Evolutionary conservation across 192 early-diverging fungal genomes (phyloP).

Genomic region (Coemansia sp.): DNA sequence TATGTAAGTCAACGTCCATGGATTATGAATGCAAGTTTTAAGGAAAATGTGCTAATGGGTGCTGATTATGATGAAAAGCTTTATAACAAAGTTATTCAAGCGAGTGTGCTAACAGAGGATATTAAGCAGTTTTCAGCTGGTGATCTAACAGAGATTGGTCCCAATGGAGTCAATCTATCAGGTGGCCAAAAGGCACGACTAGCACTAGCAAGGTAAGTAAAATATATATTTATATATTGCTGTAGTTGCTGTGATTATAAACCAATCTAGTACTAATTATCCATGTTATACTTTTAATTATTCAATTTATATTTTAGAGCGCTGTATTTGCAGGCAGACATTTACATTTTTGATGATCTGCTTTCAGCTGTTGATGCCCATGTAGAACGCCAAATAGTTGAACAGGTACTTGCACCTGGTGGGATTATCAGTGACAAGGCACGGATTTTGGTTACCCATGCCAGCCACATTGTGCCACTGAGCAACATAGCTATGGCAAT

Average conservation of each 20-base stretch:
- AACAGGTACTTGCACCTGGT: too few species aligned
- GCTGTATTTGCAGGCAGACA: too few species aligned
- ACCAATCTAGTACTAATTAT: too few species aligned
- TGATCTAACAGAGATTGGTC: slow-evolving; percentile 59
- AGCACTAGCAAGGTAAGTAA: slow-evolving; percentile 54
- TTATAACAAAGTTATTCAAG: not conserved
- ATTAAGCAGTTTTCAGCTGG: slow-evolving; percentile 18
- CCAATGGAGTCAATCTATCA: slow-evolving; percentile 58
- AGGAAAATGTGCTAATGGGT: slow-evolving; percentile 46
- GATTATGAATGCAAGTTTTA: slow-evolving; percentile 14
- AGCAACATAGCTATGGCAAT: slow-evolving; percentile 21
- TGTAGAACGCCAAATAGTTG: too few species aligned
- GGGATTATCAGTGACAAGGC: slow-evolving; percentile 9
- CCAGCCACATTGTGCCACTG: slow-evolving; percentile 30
- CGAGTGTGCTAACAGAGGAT: slow-evolving; percentile 32
- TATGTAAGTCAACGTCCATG: slow-evolving; percentile 26
- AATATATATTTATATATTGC: not conserved
- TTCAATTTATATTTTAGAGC: too few species aligned
- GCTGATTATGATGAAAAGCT: slow-evolving; percentile 16
- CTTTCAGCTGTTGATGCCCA: too few species aligned
- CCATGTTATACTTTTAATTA: too few species aligned
- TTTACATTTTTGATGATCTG: too few species aligned
- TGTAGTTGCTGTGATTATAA: too few species aligned
- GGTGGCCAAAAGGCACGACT: slow-evolving; percentile 67
- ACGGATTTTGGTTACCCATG: slow-evolving; percentile 4